Percentiles rank a stretch among this genome's conserved stretches.
These are phyloP conservation scores for Phaeotremella fagi DNA, from an alignment of 768 basidiomycete genomes.

Conservation along the genomic window DNA sequence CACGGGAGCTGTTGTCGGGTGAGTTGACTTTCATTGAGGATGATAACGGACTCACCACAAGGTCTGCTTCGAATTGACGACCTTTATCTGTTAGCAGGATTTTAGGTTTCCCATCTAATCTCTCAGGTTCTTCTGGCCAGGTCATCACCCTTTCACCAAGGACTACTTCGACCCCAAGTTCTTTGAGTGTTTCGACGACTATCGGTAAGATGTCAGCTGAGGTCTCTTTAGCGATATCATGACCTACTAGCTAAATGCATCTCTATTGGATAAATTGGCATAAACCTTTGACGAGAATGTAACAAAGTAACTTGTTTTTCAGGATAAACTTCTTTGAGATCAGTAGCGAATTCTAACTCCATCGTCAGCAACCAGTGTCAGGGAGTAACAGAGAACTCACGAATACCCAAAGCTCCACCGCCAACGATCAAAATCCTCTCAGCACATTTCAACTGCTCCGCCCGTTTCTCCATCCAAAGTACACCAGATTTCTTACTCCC, in stretches of 20 bases:
- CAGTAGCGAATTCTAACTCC: conserved; percentile 47
- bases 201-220: too few species aligned
- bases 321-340: conserved; percentile 48
- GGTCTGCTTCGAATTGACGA: conserved; percentile 37
- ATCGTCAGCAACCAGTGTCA: not conserved
- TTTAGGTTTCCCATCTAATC: conserved; percentile 31
- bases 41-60: conserved; percentile 26
- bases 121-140: conserved; percentile 29
- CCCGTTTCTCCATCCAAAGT: conserved; percentile 42
- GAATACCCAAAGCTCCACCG: conserved; percentile 50
- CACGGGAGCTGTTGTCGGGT: conserved; percentile 31
- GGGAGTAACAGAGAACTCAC: conserved; percentile 18
- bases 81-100: conserved; percentile 38
- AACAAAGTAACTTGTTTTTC: conserved; percentile 47
- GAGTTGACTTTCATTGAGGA: not conserved
- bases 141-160: conserved; percentile 38
- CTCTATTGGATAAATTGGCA: conserved; percentile 46
- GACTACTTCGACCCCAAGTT: conserved; percentile 37
- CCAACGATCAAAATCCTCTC: conserved; percentile 49
- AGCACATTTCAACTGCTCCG: conserved; percentile 33
- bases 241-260: conserved; percentile 46
- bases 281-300: conserved; percentile 46
- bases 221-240: not conserved
- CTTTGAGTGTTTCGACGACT: conserved; percentile 33
- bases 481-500: conserved; percentile 46